Evolutionary conservation across 2,329 filamentous ascomycete species (phyloP).

Genomic region (Epicoccum sorghinum): DNA sequence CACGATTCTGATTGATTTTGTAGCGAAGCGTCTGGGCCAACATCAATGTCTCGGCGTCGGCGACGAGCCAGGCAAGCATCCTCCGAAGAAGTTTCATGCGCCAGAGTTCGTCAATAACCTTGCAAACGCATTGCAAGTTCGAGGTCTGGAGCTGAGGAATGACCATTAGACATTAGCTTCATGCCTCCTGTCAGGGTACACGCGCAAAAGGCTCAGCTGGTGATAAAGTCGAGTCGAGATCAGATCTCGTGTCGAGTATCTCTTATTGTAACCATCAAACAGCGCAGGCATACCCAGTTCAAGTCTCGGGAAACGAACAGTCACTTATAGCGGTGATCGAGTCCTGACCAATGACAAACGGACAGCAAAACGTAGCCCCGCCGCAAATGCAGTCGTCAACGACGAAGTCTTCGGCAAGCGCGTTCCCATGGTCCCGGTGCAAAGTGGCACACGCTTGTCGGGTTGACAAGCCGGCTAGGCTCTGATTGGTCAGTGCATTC

Average conservation of each 20-base stretch:
- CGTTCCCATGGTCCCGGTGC: conserved; percentile 9
- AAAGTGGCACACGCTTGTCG: conserved; percentile 14
- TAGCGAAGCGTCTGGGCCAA: background rate
- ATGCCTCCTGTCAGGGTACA: conserved; percentile 15
- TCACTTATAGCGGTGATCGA: background rate
- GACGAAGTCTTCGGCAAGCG: conserved; percentile 14
- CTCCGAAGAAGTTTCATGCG: too few species aligned
- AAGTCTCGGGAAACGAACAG: background rate
- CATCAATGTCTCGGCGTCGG: background rate
- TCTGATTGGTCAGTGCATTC: conserved; percentile 5
- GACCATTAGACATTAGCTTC: conserved; percentile 1
- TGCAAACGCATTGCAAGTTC: conserved; percentile 32
- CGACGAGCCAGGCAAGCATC: too few species aligned
- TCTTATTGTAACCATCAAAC: background rate
- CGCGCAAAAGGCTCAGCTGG: conserved; percentile 16
- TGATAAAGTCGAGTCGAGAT: conserved; percentile 6
- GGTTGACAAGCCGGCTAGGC: conserved; percentile 13
- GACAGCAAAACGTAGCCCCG: conserved; percentile 1
- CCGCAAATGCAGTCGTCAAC: conserved; percentile 19
- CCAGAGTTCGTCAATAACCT: conserved; percentile 3
- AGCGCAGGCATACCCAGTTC: background rate
- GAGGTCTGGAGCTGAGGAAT: conserved; percentile 14
- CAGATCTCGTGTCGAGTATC: background rate
- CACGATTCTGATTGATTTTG: conserved; percentile 23
- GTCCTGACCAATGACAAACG: background rate